Percentiles rank a stretch among this genome's conserved stretches.
Conservation (phyloP, 768 basidiomycete species). For the Boletus sp. region DNA sequence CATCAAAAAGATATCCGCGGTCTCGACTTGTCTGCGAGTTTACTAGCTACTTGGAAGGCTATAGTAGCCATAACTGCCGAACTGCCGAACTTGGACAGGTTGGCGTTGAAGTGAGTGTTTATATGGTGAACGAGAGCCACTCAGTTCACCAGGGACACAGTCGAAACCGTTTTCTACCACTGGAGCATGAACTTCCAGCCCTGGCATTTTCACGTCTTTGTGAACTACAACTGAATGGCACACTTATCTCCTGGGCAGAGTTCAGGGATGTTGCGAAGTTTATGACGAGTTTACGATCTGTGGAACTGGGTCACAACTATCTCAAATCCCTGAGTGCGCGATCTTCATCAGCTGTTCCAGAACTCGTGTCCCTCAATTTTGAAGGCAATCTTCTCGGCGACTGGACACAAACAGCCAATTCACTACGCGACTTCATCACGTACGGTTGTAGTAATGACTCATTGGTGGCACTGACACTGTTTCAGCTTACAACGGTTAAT, state of each 20-base stretch:
- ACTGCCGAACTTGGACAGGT: conserved; percentile 56
- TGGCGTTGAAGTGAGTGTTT: conserved; percentile 74
- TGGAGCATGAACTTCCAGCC: conserved; percentile 31
- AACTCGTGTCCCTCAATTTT: conserved; percentile 59
- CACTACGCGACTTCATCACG: conserved; percentile 45
- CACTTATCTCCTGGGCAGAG: conserved; percentile 69
- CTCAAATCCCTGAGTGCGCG: conserved; percentile 36
- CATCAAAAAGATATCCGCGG: conserved; percentile 59
- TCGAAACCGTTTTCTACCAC: conserved; percentile 59
- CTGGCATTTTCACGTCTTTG: conserved; percentile 48
- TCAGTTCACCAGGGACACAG: conserved; percentile 37
- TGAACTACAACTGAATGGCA: conserved; percentile 73
- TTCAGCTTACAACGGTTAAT: conserved; percentile 60
- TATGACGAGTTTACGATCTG: conserved; percentile 51
- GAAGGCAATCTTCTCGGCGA: conserved; percentile 61
- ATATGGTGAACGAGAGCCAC: conserved; percentile 10
- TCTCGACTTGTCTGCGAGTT: conserved; percentile 75
- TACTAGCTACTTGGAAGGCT: conserved; percentile 68
- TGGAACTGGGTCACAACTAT: conserved; percentile 73
- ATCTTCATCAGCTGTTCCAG: conserved; percentile 13
- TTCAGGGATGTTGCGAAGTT: conserved; percentile 46
- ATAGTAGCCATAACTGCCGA: conserved; percentile 61
- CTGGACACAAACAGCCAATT: conserved; percentile 50
- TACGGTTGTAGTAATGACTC: conserved; percentile 25
- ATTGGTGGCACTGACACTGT: conserved; percentile 4